These are phyloP conservation scores for Trichoderma gracile DNA, from an alignment of 2,329 filamentous ascomycete species.

Conservation along the genomic window DNA sequence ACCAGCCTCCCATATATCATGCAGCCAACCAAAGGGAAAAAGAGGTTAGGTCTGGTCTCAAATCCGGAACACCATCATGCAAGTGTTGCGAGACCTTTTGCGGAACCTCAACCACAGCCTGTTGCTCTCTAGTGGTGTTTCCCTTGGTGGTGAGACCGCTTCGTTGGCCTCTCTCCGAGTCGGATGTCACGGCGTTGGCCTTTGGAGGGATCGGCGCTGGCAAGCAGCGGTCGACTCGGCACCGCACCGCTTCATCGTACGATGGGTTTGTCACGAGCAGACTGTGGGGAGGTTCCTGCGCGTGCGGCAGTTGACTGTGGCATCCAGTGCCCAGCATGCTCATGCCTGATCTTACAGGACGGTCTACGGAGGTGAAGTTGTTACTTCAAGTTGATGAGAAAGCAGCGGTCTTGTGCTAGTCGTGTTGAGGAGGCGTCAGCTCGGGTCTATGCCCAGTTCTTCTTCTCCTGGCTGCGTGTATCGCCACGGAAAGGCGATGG, in stretches of 20 bases:
- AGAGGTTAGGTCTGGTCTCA: constrained; percentile 3
- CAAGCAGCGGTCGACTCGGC: constrained; percentile 14
- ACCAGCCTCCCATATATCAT: constrained; percentile 26
- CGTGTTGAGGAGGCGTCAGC: neutral
- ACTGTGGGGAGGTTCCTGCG: constrained; percentile 4
- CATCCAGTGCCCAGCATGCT: neutral
- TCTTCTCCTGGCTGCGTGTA: neutral
- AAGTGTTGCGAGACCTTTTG: constrained; percentile 10
- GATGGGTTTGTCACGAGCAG: neutral
- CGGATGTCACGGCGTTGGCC: constrained; percentile 19
- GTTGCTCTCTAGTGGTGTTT: neutral
- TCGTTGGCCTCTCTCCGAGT: neutral
- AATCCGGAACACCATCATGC: constrained; percentile 5
- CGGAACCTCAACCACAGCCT: neutral
- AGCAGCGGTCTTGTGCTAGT: neutral
- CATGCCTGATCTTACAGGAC: no score
- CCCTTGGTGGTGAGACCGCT: constrained; percentile 1
- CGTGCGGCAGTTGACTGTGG: neutral
- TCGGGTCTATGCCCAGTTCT: neutral
- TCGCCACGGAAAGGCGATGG: neutral
- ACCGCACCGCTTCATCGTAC: constrained; percentile 11
- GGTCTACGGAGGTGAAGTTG: neutral
- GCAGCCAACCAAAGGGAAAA: constrained; percentile 5
- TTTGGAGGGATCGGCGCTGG: constrained; percentile 10
- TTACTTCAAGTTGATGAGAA: neutral